Conservation (phyloP, 306 rosid genomes). For the Cajanus cajan region DNA sequence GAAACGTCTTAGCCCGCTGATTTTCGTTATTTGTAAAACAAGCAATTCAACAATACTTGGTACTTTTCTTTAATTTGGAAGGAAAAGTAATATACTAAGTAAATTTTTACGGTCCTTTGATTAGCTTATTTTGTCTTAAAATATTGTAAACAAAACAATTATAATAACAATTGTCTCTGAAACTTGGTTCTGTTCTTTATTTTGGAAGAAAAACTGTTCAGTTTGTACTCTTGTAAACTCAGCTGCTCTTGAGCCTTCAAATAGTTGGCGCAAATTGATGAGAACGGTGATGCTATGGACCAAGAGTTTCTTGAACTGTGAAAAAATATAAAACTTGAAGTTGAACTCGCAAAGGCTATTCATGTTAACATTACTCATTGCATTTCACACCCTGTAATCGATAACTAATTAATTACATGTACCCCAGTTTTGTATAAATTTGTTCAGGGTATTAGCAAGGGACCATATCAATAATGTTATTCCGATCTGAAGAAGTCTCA, state of each 20-base stretch:
- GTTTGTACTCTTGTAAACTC: not conserved
- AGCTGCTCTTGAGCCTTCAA: not conserved
- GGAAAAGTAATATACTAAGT: not conserved
- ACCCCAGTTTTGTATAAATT: not conserved
- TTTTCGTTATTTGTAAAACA: not conserved
- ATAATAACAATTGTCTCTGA: not conserved
- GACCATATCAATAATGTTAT: not conserved
- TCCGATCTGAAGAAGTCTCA: not conserved
- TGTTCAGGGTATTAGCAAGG: not conserved
- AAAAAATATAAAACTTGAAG: not conserved
- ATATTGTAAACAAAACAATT: not conserved
- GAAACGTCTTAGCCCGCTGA: not conserved
- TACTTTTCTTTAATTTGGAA: not conserved
- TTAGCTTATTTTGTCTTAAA: not conserved
- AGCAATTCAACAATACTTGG: not conserved
- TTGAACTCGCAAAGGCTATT: not conserved
- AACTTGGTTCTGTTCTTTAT: not conserved
- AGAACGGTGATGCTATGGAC: not conserved
- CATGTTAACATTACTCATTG: not conserved
- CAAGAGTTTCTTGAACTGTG: not conserved
- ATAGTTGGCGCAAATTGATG: not conserved
- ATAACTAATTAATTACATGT: not conserved
- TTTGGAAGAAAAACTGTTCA: not conserved
- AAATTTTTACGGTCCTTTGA: not conserved
- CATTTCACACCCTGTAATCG: not conserved